phyloP scores from a whole-genome alignment of 2,329 filamentous ascomycete species.

The Botryotinia calthae region DNA sequence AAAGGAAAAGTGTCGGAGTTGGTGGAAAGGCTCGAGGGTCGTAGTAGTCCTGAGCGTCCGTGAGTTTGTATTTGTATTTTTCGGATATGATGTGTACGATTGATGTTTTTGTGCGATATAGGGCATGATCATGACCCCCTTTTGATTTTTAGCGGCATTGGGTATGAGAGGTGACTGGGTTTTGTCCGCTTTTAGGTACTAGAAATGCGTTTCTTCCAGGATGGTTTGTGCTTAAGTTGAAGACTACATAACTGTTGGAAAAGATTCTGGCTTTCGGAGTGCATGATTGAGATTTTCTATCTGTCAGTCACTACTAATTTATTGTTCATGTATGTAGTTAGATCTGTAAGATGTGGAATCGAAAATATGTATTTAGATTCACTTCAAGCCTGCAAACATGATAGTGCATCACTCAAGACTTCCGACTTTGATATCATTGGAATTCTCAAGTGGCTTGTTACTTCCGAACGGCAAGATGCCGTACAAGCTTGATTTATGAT shows the following conservation, averaged over 20 bases:
- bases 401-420: not conserved
- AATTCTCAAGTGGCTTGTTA: not conserved
- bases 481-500: not conserved
- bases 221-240: not conserved
- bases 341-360: not conserved
- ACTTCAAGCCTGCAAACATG: not conserved
- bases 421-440: not conserved
- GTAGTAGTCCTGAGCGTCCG: conserved; percentile 29
- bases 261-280: not conserved
- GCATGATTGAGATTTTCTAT: not conserved
- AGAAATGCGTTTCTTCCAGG: not conserved
- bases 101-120: not conserved
- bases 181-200: not conserved
- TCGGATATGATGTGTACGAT: not conserved
- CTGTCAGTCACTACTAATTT: not conserved
- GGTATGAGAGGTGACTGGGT: not conserved
- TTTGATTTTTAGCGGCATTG: conserved; percentile 12
- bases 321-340: not conserved
- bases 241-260: not conserved
- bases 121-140: too few species aligned
- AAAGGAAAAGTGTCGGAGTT: conserved; percentile 33
- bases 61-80: not conserved
- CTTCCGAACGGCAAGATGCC: not conserved
- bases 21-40: conserved; percentile 33
- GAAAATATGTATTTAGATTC: not conserved